phyloP scores from a whole-genome alignment of 169 alveolate species.

The Eimeria falciformis region DNA sequence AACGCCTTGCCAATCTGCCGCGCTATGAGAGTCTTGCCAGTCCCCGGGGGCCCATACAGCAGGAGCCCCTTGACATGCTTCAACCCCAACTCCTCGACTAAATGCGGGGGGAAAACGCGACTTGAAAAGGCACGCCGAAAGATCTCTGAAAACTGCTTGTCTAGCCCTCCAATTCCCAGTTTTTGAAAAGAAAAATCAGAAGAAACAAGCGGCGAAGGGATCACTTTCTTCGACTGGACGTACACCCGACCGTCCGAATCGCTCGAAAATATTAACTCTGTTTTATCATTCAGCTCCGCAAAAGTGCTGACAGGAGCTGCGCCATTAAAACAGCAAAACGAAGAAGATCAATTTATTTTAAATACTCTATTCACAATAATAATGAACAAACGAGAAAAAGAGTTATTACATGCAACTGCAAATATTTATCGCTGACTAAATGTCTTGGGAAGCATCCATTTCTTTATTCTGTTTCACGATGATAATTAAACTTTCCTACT shows the following conservation, averaged over 20 bases:
- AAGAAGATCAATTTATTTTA: too few species aligned
- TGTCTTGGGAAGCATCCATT: too few species aligned
- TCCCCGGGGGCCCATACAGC: slow-evolving; percentile 99
- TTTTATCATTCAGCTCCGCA: slow-evolving; percentile 61
- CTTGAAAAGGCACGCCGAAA: slow-evolving; percentile 99
- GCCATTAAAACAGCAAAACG: background rate
- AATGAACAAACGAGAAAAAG: background rate
- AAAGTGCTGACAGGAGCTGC: slow-evolving; percentile 58
- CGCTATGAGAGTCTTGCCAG: slow-evolving; percentile 99
- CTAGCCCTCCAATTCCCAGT: slow-evolving; percentile 93
- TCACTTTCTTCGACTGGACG: slow-evolving; percentile 56
- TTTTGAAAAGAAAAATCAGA: slow-evolving; percentile 94
- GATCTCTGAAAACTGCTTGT: slow-evolving; percentile 85
- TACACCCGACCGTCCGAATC: slow-evolving; percentile 74
- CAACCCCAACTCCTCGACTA: slow-evolving; percentile 97
- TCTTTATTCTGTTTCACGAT: too few species aligned
- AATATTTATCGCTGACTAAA: too few species aligned
- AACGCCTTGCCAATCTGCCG: slow-evolving; percentile 98
- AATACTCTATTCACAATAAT: too few species aligned
- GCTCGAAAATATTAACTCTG: slow-evolving; percentile 61
- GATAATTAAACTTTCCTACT: too few species aligned
- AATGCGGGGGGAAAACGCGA: slow-evolving; percentile 98
- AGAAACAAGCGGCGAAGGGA: slow-evolving; percentile 81
- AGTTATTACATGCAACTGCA: too few species aligned
- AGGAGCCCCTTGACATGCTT: slow-evolving; percentile 98